Percentiles rank a stretch among this genome's conserved stretches.
phyloP scores from a whole-genome alignment of 208 protist genomes.

The Acanthamoeba royreba region DNA sequence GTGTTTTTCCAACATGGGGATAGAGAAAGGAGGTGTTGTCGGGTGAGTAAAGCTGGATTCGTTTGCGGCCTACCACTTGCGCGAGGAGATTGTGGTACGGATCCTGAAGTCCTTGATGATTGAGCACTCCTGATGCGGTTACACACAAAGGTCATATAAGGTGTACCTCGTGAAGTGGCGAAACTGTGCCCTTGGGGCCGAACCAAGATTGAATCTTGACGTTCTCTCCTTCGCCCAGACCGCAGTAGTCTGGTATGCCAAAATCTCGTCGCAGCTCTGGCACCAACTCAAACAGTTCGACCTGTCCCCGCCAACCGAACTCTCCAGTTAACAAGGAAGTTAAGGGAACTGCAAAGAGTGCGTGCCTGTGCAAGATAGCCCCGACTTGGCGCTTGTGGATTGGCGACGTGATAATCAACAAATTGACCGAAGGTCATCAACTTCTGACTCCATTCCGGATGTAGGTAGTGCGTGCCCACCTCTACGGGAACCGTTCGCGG shows the following conservation, averaged over 20 bases:
- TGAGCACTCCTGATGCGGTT: conserved; percentile 43
- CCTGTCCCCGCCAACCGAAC: neutral
- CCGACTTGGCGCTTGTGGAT: neutral
- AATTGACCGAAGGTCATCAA: conserved; percentile 33
- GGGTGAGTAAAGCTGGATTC: conserved; percentile 42
- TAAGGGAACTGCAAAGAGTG: neutral
- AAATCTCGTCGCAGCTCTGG: conserved; percentile 50
- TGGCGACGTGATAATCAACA: neutral
- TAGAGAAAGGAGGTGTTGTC: conserved; percentile 51
- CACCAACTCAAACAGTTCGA: conserved; percentile 35
- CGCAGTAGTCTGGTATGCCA: conserved; percentile 60
- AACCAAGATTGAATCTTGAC: conserved; percentile 57
- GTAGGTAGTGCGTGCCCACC: conserved; percentile 6
- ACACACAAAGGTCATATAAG: neutral
- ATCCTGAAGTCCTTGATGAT: no score
- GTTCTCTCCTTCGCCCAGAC: neutral
- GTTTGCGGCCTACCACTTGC: conserved; percentile 66
- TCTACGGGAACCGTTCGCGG: conserved; percentile 26
- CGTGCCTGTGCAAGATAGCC: conserved; percentile 15
- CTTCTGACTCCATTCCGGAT: conserved; percentile 13
- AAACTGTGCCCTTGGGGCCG: conserved; percentile 54
- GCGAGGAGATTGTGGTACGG: conserved; percentile 61
- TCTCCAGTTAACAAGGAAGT: neutral
- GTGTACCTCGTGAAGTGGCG: conserved; percentile 49
- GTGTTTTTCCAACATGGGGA: neutral